phyloP scores from a whole-genome alignment of 2,329 filamentous ascomycete genomes.

The Trichoderma sp. region DNA sequence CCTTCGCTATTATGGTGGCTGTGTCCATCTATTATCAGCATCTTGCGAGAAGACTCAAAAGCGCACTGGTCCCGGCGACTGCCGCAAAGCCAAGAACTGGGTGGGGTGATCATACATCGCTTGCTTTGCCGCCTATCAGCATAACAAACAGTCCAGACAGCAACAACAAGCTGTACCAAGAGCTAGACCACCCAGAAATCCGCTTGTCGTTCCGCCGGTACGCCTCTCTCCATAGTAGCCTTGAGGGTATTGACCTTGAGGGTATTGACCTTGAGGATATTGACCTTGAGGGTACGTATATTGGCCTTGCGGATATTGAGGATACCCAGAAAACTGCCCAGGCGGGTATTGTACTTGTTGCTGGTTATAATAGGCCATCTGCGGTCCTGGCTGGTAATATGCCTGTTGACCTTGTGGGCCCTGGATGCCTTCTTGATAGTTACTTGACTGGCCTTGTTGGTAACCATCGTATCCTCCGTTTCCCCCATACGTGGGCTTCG shows the following conservation, averaged over 20 bases:
- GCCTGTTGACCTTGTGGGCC: slow-evolving; percentile 30
- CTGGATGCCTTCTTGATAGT: slow-evolving; percentile 30
- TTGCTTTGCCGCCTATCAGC: slow-evolving; percentile 23
- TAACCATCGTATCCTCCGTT: slow-evolving; percentile 27
- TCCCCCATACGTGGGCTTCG: slow-evolving; percentile 45
- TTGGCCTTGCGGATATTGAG: neutral
- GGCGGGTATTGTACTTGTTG: slow-evolving; percentile 35
- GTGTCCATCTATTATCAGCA: neutral
- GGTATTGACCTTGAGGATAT: slow-evolving; percentile 32
- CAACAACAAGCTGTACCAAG: slow-evolving; percentile 56
- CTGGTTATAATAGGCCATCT: slow-evolving; percentile 45
- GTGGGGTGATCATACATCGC: neutral
- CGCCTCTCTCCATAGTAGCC: slow-evolving; percentile 35
- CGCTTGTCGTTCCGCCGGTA: slow-evolving; percentile 25
- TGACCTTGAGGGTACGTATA: neutral
- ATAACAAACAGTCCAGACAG: slow-evolving; percentile 57
- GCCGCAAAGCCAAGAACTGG: neutral
- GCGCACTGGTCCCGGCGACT: neutral
- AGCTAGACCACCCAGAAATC: slow-evolving; percentile 45
- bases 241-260: slow-evolving; percentile 21
- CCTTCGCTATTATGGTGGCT: neutral
- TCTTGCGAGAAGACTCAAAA: neutral
- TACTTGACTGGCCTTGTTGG: slow-evolving; percentile 29
- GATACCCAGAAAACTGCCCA: neutral
- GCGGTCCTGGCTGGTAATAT: slow-evolving; percentile 42